Conservation (phyloP, 208 protist species). For the Acanthamoeba sp. region DNA sequence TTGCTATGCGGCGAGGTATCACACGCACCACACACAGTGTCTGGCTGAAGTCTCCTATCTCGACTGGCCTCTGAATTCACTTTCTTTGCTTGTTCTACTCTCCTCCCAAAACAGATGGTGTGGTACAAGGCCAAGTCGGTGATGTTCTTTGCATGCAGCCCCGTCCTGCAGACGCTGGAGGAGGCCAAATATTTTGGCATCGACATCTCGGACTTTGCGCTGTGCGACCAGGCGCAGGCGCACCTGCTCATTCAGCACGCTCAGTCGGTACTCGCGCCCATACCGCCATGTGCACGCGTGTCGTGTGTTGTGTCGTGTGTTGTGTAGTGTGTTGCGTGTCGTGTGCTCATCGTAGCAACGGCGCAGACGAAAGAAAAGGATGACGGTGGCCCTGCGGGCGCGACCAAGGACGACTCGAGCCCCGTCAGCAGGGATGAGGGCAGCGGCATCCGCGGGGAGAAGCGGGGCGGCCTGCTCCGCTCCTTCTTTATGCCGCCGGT, state of each 20-base stretch:
- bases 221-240: background rate
- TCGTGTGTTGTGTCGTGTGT: background rate
- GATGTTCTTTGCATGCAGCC: slow-evolving; percentile 36
- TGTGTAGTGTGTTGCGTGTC: too few relatives aligned
- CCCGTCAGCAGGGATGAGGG: background rate
- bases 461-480: background rate
- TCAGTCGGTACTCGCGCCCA: background rate
- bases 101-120: background rate
- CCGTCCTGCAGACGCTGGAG: slow-evolving; percentile 28
- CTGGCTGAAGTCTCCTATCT: too few relatives aligned
- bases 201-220: slow-evolving; percentile 53
- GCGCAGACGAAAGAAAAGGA: slow-evolving; percentile 16
- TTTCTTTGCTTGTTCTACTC: too few relatives aligned
- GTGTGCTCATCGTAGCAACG: background rate
- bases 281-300: background rate
- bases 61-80: too few relatives aligned
- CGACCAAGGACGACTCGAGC: background rate
- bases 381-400: background rate
- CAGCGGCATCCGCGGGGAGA: background rate
- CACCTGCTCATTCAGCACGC: slow-evolving; percentile 7
- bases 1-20: slow-evolving; percentile 36
- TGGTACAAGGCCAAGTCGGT: slow-evolving; percentile 6
- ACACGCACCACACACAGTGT: background rate
- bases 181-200: slow-evolving; percentile 66
- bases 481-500: background rate